phyloP scores from a whole-genome alignment of 331 rosid species.

The Stylosanthes scabra region DNA sequence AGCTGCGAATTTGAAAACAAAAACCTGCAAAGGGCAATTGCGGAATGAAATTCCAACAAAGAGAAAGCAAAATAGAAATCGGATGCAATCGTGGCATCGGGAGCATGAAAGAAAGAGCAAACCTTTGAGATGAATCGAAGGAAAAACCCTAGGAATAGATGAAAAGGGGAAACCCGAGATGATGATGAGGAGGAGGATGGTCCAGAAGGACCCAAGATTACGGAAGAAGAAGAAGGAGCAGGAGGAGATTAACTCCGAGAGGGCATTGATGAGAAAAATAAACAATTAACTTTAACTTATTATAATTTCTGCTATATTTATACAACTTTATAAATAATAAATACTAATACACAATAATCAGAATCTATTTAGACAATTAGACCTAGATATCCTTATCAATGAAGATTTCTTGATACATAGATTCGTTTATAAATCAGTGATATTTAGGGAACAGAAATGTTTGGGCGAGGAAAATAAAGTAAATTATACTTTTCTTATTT shows the following conservation, averaged over 20 bases:
- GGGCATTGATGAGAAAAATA: background rate
- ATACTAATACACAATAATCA: too few relatives aligned
- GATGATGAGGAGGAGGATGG: too few relatives aligned
- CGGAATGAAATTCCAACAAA: background rate
- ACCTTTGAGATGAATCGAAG: background rate
- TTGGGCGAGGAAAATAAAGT: too few relatives aligned
- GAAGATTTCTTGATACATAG: too few relatives aligned
- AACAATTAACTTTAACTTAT: too few relatives aligned
- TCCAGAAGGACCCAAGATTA: background rate
- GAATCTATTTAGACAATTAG: too few relatives aligned
- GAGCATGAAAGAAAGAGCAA: background rate
- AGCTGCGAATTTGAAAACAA: slow-evolving; percentile 4
- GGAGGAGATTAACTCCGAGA: background rate
- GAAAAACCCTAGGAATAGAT: slow-evolving; percentile 37
- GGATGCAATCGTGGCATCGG: slow-evolving; percentile 4
- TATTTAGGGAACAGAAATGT: too few relatives aligned
- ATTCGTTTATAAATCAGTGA: too few relatives aligned
- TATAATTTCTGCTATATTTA: too few relatives aligned
- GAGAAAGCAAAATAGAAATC: background rate
- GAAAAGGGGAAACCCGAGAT: background rate
- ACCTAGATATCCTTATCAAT: too few relatives aligned
- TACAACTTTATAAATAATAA: too few relatives aligned
- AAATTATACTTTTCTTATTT: too few relatives aligned
- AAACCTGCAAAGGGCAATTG: slow-evolving; percentile 20
- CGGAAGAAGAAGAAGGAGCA: background rate